phyloP scores from a whole-genome alignment of 331 rosid genomes.

The Cucumis variabilis region DNA sequence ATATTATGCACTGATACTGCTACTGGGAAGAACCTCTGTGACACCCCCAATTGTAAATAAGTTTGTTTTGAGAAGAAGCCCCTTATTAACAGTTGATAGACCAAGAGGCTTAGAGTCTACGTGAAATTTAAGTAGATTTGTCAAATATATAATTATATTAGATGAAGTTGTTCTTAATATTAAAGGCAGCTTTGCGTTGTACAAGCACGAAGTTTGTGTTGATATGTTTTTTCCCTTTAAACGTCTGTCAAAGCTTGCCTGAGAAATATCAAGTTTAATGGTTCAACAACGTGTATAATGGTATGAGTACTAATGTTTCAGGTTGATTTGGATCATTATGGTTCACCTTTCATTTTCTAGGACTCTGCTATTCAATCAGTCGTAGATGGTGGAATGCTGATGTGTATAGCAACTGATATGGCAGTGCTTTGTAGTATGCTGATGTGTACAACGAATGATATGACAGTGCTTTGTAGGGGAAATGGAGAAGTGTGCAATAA shows the following conservation, averaged over 20 bases:
- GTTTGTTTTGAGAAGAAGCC: no score
- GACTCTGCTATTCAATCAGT: slow-evolving; percentile 97
- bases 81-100: background rate
- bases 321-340: slow-evolving; percentile 99
- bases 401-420: slow-evolving; percentile 99
- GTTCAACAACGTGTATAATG: slow-evolving; percentile 66
- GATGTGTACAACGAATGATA: no score
- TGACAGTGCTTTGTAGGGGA: slow-evolving; percentile 68
- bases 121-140: background rate
- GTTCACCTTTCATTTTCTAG: slow-evolving; percentile 91
- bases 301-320: slow-evolving; percentile 42
- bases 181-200: background rate
- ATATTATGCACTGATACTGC: slow-evolving; percentile 20
- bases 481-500: slow-evolving; percentile 64
- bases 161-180: background rate
- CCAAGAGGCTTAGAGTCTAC: background rate
- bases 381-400: slow-evolving; percentile 92
- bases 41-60: no score
- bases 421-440: slow-evolving; percentile 45
- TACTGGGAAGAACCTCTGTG: background rate
- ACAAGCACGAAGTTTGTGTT: slow-evolving; percentile 5
- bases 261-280: slow-evolving; percentile 97
- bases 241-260: slow-evolving; percentile 93
- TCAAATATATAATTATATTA: background rate
- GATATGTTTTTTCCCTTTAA: slow-evolving; percentile 13